Evolutionary conservation across 805 yeast species (phyloP).

Genomic region (Nakazawaea wyomingensis): DNA sequence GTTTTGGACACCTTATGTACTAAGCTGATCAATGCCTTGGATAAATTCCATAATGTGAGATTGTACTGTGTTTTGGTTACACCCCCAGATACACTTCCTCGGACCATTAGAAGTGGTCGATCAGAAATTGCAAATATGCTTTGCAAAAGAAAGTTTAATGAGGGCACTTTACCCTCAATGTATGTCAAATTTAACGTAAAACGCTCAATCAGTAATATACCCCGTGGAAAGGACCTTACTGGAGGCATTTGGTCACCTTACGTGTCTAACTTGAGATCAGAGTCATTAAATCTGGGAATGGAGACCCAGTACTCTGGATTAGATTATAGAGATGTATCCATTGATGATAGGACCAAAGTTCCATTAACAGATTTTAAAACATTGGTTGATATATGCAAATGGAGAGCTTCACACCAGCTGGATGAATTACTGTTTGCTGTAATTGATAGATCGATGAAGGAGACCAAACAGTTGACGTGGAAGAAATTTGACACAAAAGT

Average conservation of each 20-base stretch:
- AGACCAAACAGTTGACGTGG: conserved; percentile 64
- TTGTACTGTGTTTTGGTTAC: conserved; percentile 79
- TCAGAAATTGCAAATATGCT: conserved; percentile 89
- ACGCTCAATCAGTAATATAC: conserved; percentile 57
- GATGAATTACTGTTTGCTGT: conserved; percentile 73
- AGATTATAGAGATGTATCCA: conserved; percentile 67
- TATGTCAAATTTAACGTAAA: conserved; percentile 75
- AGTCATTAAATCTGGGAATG: conserved; percentile 48
- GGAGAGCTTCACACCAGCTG: conserved; percentile 68
- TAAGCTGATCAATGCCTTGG: conserved; percentile 39
- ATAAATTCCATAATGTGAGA: conserved; percentile 63
- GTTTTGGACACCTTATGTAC: conserved; percentile 46
- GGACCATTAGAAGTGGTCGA: conserved; percentile 80
- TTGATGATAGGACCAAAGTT: conserved; percentile 75
- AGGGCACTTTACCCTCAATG: conserved; percentile 73
- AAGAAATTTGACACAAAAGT: conserved; percentile 72
- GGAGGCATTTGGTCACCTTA: conserved; percentile 87
- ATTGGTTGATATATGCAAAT: conserved; percentile 69
- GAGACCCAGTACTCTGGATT: conserved; percentile 79
- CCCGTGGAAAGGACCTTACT: conserved; percentile 66
- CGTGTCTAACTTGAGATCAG: conserved; percentile 59
- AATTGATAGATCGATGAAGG: conserved; percentile 35
- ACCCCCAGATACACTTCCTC: conserved; percentile 75
- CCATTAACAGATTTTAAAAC: conserved; percentile 67
- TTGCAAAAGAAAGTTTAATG: conserved; percentile 69